Evolutionary conservation across 768 basidiomycete species (phyloP), one percentile per base, ranked within the genome.

Genomic region (Kwoniella bestiolae): DNA sequence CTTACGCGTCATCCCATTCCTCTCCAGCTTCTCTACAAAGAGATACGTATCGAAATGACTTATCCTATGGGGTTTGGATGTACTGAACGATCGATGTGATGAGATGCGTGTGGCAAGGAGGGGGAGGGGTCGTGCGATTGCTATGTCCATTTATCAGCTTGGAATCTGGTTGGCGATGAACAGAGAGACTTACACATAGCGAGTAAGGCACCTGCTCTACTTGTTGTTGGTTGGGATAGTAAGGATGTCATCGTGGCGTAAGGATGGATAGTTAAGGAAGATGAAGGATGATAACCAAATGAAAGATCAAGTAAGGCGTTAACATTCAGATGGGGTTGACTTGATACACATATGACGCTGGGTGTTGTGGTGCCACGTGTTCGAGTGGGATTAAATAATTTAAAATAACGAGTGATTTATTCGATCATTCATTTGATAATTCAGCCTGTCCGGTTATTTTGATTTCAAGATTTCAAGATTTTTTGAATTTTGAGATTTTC

Each of bases 41-140:
- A 91, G 90, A 77, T 95, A 92, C 1, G 94, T 97, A 79, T 98
- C 95, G 71, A 98, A 97, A 79, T 94, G 93, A n/a, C 66, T 69
- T 8, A 66, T 71, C 14, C 34, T n/a, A 21, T 12, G 51, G 0
- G 44, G 50, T 5, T 28, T 44, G 0, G 72, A 56, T 1, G 72
- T 38, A 28, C 45, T 61, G 51, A 73, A 67, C 31, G 26, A 21
- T 34, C 64, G 63, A 45, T 16, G 12, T 41, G 38, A 41, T 41
- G 18, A 41, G 18, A 60, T 35, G 25, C 34, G 52, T 3, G 31
- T 32, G 3, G 60, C 14, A 16, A 46, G 26, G 6, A 55, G 49
- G 12, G 63, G 31, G 18, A 45, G 35, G 47, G 63, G 63, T 7
- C 63, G 63, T 25, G 63, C 57, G 32, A 65, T 49, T n/a, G 63